phyloP scores from a whole-genome alignment of 192 early-diverging fungal genomes.

The Podila minutissima region DNA sequence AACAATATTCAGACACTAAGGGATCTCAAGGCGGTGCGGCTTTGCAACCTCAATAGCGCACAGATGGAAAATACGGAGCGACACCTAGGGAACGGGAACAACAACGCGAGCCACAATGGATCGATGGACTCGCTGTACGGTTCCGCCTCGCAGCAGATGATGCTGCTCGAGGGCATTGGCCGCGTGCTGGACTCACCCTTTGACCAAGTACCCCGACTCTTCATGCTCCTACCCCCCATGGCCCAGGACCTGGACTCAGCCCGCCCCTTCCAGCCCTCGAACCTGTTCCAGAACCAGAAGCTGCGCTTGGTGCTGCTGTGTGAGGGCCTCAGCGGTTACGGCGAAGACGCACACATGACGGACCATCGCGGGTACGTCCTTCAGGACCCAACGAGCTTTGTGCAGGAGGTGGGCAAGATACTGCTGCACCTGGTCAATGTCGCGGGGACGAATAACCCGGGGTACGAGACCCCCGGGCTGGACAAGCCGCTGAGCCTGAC shows the following conservation, averaged over 20 bases:
- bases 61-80: neutral
- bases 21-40: slow-evolving; percentile 28
- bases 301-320: slow-evolving; percentile 37
- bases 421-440: slow-evolving; percentile 30
- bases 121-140: slow-evolving; percentile 12
- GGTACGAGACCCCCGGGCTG: slow-evolving; percentile 14
- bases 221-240: slow-evolving; percentile 46
- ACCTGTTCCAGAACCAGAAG: slow-evolving; percentile 29
- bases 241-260: slow-evolving; percentile 16
- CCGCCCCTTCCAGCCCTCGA: slow-evolving; percentile 15
- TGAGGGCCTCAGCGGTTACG: slow-evolving; percentile 36
- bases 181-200: slow-evolving; percentile 37
- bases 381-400: slow-evolving; percentile 13
- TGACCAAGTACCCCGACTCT: slow-evolving; percentile 45
- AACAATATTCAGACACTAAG: slow-evolving; percentile 31
- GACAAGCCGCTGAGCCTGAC: slow-evolving; percentile 22
- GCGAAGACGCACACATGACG: slow-evolving; percentile 44
- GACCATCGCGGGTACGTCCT: slow-evolving; percentile 40
- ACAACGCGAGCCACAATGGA: neutral
- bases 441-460: slow-evolving; percentile 27
- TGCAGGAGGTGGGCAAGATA: slow-evolving; percentile 40
- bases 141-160: slow-evolving; percentile 10
- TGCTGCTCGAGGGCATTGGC: slow-evolving; percentile 38
- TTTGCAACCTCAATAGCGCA: slow-evolving; percentile 16
- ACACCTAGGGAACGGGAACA: neutral